Conservation (phyloP, 1,284 basidiomycete genomes). For the Malassezia nana region DNA sequence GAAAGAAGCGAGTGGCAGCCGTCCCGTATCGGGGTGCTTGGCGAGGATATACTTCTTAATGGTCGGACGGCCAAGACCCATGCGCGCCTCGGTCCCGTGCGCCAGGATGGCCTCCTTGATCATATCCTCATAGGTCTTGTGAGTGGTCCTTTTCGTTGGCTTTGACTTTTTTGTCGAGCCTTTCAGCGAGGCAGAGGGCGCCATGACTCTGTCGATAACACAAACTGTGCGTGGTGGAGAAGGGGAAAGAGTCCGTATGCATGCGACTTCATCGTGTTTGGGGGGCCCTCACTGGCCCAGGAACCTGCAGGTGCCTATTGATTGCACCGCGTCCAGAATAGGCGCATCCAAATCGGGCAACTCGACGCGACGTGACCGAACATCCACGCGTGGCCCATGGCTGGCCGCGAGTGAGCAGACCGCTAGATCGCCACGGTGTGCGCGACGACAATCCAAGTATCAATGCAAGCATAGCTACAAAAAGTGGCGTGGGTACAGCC, state of each 20-base stretch:
- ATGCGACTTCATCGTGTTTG: not conserved
- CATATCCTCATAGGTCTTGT: conserved; percentile 40
- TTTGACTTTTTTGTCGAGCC: not conserved
- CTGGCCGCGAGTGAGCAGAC: too few relatives aligned
- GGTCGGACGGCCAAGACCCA: conserved; percentile 75
- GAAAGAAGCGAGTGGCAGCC: conserved; percentile 55
- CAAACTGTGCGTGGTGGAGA: not conserved
- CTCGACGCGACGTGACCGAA: not conserved
- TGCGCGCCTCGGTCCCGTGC: conserved; percentile 66
- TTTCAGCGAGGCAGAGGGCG: not conserved
- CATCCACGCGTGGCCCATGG: too few relatives aligned
- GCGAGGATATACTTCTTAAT: conserved; percentile 69
- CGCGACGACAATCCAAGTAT: not conserved
- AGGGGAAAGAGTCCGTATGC: not conserved
- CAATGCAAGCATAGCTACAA: not conserved
- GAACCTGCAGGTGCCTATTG: not conserved
- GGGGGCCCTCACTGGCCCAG: not conserved
- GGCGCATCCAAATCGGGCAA: not conserved
- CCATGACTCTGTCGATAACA: not conserved
- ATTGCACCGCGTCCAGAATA: not conserved
- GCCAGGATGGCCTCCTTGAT: conserved; percentile 64
- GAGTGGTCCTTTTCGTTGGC: conserved; percentile 11
- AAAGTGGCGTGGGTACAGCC: too few relatives aligned
- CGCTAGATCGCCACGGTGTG: too few relatives aligned
- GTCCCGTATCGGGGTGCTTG: conserved; percentile 30